phyloP scores from a whole-genome alignment of 208 protist species.

The Paratrypanosoma confusum region DNA sequence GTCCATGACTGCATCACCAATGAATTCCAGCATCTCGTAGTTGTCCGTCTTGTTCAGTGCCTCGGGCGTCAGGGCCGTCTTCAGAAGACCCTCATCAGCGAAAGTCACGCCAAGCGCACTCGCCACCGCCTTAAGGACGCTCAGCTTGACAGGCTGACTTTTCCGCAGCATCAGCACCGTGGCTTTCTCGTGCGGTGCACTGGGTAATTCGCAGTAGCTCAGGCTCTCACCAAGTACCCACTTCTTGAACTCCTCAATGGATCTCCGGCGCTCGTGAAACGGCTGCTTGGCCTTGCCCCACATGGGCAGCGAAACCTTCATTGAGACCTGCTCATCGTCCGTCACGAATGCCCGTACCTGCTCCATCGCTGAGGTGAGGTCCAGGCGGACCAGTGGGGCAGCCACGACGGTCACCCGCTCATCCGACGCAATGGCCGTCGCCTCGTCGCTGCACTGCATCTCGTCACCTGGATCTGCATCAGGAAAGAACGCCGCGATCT shows the following conservation, averaged over 20 bases:
- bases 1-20: constrained; percentile 63
- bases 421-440: too few relatives aligned
- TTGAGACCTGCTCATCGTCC: not conserved
- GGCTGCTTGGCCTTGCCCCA: not conserved
- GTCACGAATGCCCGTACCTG: not conserved
- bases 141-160: not conserved
- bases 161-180: too few relatives aligned
- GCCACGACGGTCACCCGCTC: too few relatives aligned
- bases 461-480: too few relatives aligned
- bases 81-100: constrained; percentile 5
- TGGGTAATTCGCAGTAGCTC: not conserved
- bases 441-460: too few relatives aligned
- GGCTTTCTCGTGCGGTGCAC: not conserved
- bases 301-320: constrained; percentile 5
- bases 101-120: not conserved
- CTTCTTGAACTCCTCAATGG: constrained; percentile 7
- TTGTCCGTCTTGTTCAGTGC: constrained; percentile 29
- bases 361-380: not conserved
- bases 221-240: constrained; percentile 5
- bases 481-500: too few relatives aligned
- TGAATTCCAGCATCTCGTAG: constrained; percentile 59
- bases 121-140: not conserved
- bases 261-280: constrained; percentile 3
- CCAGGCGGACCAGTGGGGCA: not conserved
- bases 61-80: constrained; percentile 35